phyloP scores from a whole-genome alignment of 148 eudicot species.

The Selenicereus undatus region DNA sequence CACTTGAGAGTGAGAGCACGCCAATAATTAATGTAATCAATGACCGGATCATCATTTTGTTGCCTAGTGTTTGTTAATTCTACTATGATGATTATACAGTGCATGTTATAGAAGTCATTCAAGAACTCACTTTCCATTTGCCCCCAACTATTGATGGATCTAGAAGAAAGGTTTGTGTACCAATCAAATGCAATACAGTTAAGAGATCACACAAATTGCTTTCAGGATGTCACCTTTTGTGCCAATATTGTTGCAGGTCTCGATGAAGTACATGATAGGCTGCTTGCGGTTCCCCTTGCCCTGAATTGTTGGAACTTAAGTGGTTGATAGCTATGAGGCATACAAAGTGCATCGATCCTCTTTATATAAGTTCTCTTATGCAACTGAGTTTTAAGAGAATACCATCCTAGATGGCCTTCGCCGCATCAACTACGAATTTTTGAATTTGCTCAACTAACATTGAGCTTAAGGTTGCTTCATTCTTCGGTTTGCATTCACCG shows the following conservation, averaged over 20 bases:
- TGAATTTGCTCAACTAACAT: too few relatives aligned
- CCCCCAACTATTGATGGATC: neutral
- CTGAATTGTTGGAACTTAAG: neutral
- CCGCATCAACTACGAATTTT: too few relatives aligned
- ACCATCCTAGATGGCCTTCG: too few relatives aligned
- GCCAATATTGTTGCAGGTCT: neutral
- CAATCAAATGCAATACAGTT: neutral
- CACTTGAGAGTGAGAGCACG: too few relatives aligned
- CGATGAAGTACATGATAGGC: too few relatives aligned
- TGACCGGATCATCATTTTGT: neutral
- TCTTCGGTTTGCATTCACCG: too few relatives aligned
- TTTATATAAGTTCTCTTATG: too few relatives aligned
- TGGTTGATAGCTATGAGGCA: neutral
- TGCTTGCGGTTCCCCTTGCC: too few relatives aligned
- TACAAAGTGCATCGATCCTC: neutral
- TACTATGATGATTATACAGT: neutral
- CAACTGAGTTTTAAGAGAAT: too few relatives aligned
- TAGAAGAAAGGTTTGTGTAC: neutral
- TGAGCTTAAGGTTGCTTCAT: too few relatives aligned
- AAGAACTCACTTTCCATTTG: neutral
- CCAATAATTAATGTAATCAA: neutral
- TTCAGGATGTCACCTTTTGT: neutral
- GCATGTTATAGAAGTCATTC: neutral
- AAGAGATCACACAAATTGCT: neutral
- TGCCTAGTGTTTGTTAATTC: neutral